Evolutionary conservation across 2,329 filamentous ascomycete genomes (phyloP).

Genomic region (Ascochyta fabae): DNA sequence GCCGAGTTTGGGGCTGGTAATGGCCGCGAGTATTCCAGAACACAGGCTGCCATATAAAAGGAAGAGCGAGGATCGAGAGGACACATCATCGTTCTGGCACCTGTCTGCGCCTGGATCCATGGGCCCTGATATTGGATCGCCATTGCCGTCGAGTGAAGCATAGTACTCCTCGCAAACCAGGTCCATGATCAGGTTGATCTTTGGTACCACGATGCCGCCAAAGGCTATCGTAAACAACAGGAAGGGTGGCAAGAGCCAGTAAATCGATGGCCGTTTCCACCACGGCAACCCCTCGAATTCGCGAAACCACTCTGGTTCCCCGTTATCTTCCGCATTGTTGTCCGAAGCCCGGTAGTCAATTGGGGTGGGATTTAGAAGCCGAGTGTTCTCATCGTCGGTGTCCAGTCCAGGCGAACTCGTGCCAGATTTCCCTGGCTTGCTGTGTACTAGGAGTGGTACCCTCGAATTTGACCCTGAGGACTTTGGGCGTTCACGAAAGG

Average conservation of each 20-base stretch:
- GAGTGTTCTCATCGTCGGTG: constrained; percentile 34
- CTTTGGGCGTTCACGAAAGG: constrained; percentile 24
- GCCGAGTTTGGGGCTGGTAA: constrained; percentile 83
- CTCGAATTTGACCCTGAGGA: constrained; percentile 20
- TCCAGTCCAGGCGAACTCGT: constrained; percentile 20
- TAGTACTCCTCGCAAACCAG: constrained; percentile 87
- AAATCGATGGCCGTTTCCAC: constrained; percentile 66
- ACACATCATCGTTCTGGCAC: constrained; percentile 80
- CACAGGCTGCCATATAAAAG: constrained; percentile 76
- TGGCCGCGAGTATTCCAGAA: constrained; percentile 77
- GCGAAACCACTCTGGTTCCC: constrained; percentile 40
- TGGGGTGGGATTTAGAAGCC: constrained; percentile 31
- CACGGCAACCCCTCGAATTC: constrained; percentile 52
- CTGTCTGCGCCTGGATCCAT: constrained; percentile 60
- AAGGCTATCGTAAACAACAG: constrained; percentile 83
- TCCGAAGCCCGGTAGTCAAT: constrained; percentile 22
- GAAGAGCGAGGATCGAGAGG: constrained; percentile 78
- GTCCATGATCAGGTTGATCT: constrained; percentile 82
- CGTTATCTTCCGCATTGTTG: constrained; percentile 12
- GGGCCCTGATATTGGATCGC: constrained; percentile 47
- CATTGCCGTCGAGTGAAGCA: constrained; percentile 57
- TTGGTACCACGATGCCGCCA: constrained; percentile 84
- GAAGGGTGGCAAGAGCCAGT: constrained; percentile 83
- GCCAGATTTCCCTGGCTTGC: constrained; percentile 22
- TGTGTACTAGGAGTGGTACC: constrained; percentile 13